A percentile compares a stretch with the other conserved stretches of the same genome.
Conservation (phyloP, 768 basidiomycete genomes). For the Pisolithus marmoratus region DNA sequence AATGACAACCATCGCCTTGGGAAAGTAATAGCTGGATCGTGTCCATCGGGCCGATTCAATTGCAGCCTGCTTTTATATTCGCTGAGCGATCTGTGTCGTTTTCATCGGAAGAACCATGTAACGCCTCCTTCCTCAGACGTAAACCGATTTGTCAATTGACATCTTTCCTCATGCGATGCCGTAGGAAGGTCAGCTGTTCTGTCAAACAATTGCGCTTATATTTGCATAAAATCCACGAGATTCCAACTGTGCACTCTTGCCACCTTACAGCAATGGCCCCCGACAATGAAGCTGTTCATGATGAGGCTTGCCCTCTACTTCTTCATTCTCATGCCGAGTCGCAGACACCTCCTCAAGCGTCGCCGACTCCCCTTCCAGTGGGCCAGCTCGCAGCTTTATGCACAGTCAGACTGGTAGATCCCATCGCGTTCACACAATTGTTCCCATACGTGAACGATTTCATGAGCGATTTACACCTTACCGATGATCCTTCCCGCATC, state of each 20-base stretch:
- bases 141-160: not conserved
- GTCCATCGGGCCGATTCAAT: not conserved
- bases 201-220: slow-evolving; percentile 1
- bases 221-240: slow-evolving; percentile 4
- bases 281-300: slow-evolving; percentile 22
- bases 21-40: too few relatives aligned
- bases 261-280: slow-evolving; percentile 9
- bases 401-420: slow-evolving; percentile 48
- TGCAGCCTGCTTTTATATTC: not conserved
- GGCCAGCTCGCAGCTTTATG: slow-evolving; percentile 47
- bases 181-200: not conserved
- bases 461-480: slow-evolving; percentile 46
- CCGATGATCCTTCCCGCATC: slow-evolving; percentile 47
- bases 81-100: not conserved
- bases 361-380: slow-evolving; percentile 14
- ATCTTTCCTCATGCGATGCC: not conserved
- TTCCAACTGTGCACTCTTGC: not conserved
- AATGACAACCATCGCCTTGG: too few relatives aligned
- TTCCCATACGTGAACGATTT: slow-evolving; percentile 66
- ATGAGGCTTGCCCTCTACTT: slow-evolving; percentile 27
- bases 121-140: not conserved
- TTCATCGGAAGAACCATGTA: not conserved
- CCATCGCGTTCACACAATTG: slow-evolving; percentile 56
- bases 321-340: slow-evolving; percentile 27
- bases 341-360: slow-evolving; percentile 15